Evolutionary conservation across 805 yeast genomes (phyloP).

Genomic region (Lachancea fermentati): DNA sequence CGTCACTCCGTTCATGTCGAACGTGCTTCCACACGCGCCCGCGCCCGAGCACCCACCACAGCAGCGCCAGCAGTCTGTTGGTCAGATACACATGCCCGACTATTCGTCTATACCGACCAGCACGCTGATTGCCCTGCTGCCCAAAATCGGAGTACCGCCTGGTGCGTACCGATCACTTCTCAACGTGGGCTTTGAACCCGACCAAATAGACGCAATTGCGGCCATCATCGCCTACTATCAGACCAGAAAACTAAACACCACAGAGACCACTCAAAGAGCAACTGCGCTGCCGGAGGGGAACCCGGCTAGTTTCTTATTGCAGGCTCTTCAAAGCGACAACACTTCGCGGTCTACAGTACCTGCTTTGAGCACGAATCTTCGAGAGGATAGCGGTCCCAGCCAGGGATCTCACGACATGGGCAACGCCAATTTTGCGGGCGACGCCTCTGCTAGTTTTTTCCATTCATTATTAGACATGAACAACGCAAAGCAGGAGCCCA

Average conservation of each 20-base stretch:
- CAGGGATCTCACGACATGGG: too few species aligned
- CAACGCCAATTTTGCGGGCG: not conserved
- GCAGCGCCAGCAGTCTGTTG: slow-evolving; percentile 4
- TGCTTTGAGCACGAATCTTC: not conserved
- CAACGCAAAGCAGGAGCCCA: not conserved
- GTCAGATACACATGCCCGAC: slow-evolving; percentile 27
- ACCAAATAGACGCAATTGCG: slow-evolving; percentile 68
- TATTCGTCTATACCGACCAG: slow-evolving; percentile 29
- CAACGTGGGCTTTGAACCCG: slow-evolving; percentile 60
- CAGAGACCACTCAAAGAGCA: not conserved
- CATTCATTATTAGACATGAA: slow-evolving; percentile 3
- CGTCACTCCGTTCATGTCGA: slow-evolving; percentile 5
- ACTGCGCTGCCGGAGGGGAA: slow-evolving; percentile 1
- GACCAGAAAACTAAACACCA: slow-evolving; percentile 20
- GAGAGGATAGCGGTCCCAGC: not conserved
- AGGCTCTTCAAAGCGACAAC: slow-evolving; percentile 2
- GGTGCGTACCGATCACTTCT: slow-evolving; percentile 62
- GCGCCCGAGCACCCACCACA: not conserved
- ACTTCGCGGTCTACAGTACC: not conserved
- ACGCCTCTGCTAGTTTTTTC: slow-evolving; percentile 3
- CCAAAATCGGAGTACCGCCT: slow-evolving; percentile 64
- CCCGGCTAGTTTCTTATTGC: slow-evolving; percentile 5
- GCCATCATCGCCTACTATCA: slow-evolving; percentile 71
- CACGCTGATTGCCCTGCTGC: slow-evolving; percentile 40
- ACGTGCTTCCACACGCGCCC: slow-evolving; percentile 2